Base-by-base conservation (phyloP, 1,284 basidiomycete genomes). In the Rhizoctonia solani region DNA sequence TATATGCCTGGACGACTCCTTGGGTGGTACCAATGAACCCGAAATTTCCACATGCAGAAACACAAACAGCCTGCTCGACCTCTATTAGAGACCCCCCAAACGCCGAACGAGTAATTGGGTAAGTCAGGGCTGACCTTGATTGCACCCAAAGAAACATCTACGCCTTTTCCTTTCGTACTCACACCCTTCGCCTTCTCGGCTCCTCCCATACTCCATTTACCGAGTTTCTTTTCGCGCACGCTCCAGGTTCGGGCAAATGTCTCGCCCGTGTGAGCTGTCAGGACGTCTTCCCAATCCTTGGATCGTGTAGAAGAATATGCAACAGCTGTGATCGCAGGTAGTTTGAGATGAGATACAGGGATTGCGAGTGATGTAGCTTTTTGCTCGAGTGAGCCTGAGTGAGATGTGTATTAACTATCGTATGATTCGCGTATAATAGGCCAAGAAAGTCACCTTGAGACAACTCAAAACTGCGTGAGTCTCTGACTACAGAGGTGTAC, bases 271-370 rank as follows among this genome's bases (percentile, higher is more conserved):
- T 98, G 96, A 0, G 87, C 87, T 8, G 96, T 95, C 4, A 99
- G 77, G 46, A 99, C 89, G 73, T 99, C 94, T 74, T 98, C 96
- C 97, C 97, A 99, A 72, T 99, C 95, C 75, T 95, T 95, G 19
- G 92, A 83, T 23, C 95, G 85, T 3, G 88, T 84, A 1, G 86
- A 83, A 3, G 93, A 94, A 77, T 88, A 90, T 0, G 93, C 87
- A 9, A 98, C 78, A 6, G 89, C 82, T 4, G 86, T 87, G 44
- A 95, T 83, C 0, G 91, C 82, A 11, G 92, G 87, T 72, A 91
- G 87, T 76, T 96, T 96, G 61, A 97, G 82, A 0, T 87, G 88
- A 2, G 88, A 82, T 1, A 93, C 79, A 0, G 92, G 88, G 30
- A 93, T 87, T 6, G 91, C 92, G 1, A 95, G 81, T 1, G 85